A percentile compares a stretch with the other conserved stretches of the same genome.
Conservation (phyloP, 1,284 basidiomycete species). For the Boletus sp. region DNA sequence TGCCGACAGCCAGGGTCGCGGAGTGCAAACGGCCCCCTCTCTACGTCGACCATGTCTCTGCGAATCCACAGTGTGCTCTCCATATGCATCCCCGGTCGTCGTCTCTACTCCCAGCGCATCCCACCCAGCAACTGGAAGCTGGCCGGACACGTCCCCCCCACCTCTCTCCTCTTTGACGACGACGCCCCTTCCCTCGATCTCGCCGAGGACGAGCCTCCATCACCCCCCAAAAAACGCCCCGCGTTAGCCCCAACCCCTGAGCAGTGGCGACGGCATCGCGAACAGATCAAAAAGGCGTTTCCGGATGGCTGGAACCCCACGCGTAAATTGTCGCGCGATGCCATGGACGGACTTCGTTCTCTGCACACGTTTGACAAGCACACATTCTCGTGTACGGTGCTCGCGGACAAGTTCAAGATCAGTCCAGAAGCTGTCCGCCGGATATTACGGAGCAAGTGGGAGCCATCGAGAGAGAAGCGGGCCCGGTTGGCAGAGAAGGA, state of each 20-base stretch:
- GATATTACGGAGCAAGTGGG: constrained; percentile 81
- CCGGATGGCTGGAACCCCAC: constrained; percentile 83
- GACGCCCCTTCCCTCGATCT: constrained; percentile 40
- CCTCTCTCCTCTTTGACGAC: constrained; percentile 49
- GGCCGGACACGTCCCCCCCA: constrained; percentile 44
- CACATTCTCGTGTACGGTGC: constrained; percentile 64
- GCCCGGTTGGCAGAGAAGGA: constrained; percentile 55
- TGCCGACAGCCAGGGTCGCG: constrained; percentile 27
- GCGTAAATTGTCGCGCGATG: constrained; percentile 83
- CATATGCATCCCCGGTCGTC: constrained; percentile 19
- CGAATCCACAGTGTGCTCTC: constrained; percentile 17
- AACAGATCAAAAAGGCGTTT: constrained; percentile 56
- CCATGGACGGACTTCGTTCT: constrained; percentile 81
- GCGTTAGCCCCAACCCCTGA: constrained; percentile 47
- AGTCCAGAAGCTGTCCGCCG: constrained; percentile 83
- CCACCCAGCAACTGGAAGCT: constrained; percentile 45
- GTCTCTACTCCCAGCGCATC: constrained; percentile 26
- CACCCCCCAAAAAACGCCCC: constrained; percentile 39
- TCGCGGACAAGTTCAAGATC: constrained; percentile 78
- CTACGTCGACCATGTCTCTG: constrained; percentile 7
- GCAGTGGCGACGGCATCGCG: constrained; percentile 53
- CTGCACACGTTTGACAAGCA: constrained; percentile 69
- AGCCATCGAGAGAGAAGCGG: constrained; percentile 57
- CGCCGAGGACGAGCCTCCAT: constrained; percentile 47
- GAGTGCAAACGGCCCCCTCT: constrained; percentile 18